Conservation (phyloP, 2,329 filamentous ascomycete species). For the Phaeosphaeriaceae sp. region DNA sequence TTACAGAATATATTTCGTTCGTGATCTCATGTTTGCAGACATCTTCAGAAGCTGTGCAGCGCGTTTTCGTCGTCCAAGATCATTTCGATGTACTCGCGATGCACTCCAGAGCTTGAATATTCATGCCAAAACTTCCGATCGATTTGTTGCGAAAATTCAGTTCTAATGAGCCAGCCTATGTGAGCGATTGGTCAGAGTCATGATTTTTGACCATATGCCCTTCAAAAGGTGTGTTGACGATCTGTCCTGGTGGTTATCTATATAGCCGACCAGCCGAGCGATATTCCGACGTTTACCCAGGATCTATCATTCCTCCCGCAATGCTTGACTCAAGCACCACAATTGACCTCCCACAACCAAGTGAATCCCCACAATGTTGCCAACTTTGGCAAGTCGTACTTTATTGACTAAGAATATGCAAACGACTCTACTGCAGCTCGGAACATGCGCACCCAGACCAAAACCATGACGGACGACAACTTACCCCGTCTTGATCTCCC, state of each 20-base stretch:
- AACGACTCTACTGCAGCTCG: background rate
- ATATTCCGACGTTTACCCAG: constrained; percentile 7
- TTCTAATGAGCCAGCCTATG: too few relatives aligned
- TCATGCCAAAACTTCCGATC: too few relatives aligned
- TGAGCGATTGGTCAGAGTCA: too few relatives aligned
- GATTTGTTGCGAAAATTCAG: too few relatives aligned
- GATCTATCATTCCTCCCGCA: background rate
- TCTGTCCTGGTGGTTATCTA: background rate
- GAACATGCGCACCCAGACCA: background rate
- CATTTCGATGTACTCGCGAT: background rate
- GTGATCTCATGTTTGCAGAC: background rate
- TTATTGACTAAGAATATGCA: background rate
- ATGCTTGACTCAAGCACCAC: constrained; percentile 5
- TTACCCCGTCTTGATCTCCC: constrained; percentile 16
- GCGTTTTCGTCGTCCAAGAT: background rate
- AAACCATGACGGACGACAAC: constrained; percentile 15
- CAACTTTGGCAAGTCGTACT: background rate
- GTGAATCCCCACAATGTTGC: background rate
- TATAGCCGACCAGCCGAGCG: constrained; percentile 7
- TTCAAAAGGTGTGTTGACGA: background rate
- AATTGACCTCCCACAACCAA: constrained; percentile 2
- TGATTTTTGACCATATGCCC: too few relatives aligned
- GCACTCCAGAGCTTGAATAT: background rate
- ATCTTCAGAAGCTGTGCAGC: background rate
- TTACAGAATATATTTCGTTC: background rate